Base-by-base conservation (phyloP, 805 yeast species). In the Lipomyces spencermartinsiae region DNA sequence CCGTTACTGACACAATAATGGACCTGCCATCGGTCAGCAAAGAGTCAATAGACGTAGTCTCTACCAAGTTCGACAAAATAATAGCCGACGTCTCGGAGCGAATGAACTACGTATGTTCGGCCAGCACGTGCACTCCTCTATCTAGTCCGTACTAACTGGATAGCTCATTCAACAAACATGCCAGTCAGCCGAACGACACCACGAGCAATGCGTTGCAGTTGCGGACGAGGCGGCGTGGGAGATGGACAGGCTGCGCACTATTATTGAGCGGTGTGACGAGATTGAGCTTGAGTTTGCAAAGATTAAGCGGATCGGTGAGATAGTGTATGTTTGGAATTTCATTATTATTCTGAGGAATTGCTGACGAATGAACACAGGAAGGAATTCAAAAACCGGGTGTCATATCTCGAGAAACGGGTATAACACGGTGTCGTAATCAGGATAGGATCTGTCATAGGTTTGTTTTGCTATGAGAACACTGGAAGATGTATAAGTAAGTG, bases 281-380 rank as follows among this genome's bases (percentile, higher is more conserved):
- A 49, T 71, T 14, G 73, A 70, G 5, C 60, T 70, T 22, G 73
- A 71, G 64, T 67, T 71, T 53, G 71, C 67, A 19, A 71, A 71
- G 67, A 71, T 71, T 43, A 64, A 58, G 31, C 51, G 71, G 12
- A 69, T 71, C 7, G 63, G 67, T 14, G 73, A 70, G 55, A 71
- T 71, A 35, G 69, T 70, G 68, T 68, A 65, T 14, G 73, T 63
- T 19, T 19, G 37, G 29, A 25, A 25, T 12, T 5, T 16, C 31
- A 10, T 4, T 8, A 10, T 29, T 1, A 7, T 25, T 4, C 34
- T 8, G 22, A n/a, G 7, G 9, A 29, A 10, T 46, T 49, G 61
- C 19, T 60, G 6, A 31, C 49, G 59, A 16, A 39, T 33, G 25
- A 22, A 14, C n/a, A 29, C 57, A 70, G 73, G 10, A 64, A 65